Conservation (phyloP, 306 rosid species). For the apple (Malus domestica) region DNA sequence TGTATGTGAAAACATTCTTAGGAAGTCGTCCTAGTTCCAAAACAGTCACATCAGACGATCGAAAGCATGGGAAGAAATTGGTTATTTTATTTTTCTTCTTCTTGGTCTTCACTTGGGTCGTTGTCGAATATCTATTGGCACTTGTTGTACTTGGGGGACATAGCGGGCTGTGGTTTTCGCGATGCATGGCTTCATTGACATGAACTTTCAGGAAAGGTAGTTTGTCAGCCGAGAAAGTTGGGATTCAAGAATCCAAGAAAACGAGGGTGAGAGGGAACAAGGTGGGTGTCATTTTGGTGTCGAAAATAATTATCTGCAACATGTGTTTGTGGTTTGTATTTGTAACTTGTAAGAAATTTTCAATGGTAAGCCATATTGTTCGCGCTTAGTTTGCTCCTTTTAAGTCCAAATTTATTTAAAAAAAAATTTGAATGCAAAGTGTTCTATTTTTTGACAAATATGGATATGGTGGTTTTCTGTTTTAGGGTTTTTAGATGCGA, state of each 20-base stretch:
- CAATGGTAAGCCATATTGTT: slow-evolving; percentile 8
- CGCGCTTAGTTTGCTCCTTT: not conserved
- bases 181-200: not conserved
- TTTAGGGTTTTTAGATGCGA: not conserved
- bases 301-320: not conserved
- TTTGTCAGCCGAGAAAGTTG: not conserved
- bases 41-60: not conserved
- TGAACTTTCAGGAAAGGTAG: not conserved
- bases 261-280: not conserved
- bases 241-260: slow-evolving; percentile 2
- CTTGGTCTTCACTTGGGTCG: not conserved
- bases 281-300: not conserved
- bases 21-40: not conserved
- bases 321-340: not conserved
- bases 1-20: not conserved
- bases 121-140: not conserved
- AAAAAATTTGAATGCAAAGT: not conserved
- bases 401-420: not conserved
- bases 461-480: not conserved
- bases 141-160: not conserved
- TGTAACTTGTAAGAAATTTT: not conserved
- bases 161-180: not conserved
- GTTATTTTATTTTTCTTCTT: not conserved
- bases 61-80: slow-evolving; percentile 15
- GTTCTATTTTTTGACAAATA: not conserved